Evolutionary conservation across 2,329 filamentous ascomycete species (phyloP).

Genomic region (Fusarium gaditjirri): DNA sequence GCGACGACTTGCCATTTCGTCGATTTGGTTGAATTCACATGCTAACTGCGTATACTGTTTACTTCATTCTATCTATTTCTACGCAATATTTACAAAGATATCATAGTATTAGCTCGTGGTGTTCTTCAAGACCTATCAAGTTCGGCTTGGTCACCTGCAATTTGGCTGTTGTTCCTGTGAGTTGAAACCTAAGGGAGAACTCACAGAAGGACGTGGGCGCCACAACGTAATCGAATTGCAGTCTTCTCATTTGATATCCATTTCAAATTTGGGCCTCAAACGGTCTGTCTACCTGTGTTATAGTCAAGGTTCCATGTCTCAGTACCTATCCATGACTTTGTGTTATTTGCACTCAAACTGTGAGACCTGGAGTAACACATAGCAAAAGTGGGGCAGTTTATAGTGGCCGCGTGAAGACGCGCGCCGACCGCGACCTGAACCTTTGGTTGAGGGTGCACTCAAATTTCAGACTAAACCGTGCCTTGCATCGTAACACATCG

Average conservation of each 20-base stretch:
- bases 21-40: constrained; percentile 9
- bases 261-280: not conserved
- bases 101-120: not conserved
- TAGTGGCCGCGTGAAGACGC: constrained; percentile 39
- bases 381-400: constrained; percentile 22
- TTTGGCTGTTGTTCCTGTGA: not conserved
- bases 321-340: not conserved
- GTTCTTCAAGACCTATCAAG: not conserved
- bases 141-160: not conserved
- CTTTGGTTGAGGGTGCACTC: constrained; percentile 23
- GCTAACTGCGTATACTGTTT: not conserved
- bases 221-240: not conserved
- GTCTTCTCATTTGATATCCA: not conserved
- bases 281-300: not conserved
- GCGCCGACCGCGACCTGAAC: constrained; percentile 24
- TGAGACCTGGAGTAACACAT: not conserved
- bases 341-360: not conserved
- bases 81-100: not conserved
- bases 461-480: constrained; percentile 36
- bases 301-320: not conserved
- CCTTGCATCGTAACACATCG: constrained; percentile 23
- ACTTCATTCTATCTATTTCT: not conserved
- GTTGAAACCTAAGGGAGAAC: not conserved
- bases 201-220: not conserved
- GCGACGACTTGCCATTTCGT: constrained; percentile 3